A percentile compares a stretch with the other conserved stretches of the same genome.
phyloP scores from a whole-genome alignment of 257 asterid species.

The Solanum paucissectum region DNA sequence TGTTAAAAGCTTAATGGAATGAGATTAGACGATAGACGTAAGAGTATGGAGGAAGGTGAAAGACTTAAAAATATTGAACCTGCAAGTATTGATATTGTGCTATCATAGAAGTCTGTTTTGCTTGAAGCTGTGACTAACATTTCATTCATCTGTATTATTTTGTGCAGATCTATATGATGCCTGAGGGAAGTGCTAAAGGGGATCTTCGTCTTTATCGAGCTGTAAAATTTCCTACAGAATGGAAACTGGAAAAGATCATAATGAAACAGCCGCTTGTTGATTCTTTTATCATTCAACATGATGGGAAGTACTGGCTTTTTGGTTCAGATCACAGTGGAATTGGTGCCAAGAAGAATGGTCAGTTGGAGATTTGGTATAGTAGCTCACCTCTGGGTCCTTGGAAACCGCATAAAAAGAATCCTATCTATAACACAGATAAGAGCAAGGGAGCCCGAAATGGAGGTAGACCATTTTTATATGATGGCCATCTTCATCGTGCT shows the following conservation, averaged over 20 bases:
- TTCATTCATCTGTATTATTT: neutral
- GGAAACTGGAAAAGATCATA: slow-evolving; percentile 56
- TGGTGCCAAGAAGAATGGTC: slow-evolving; percentile 67
- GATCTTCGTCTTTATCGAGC: slow-evolving; percentile 94
- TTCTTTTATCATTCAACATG: slow-evolving; percentile 55
- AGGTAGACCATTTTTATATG: slow-evolving; percentile 71
- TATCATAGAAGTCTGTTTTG: neutral
- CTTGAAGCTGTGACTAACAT: neutral
- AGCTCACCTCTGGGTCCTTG: slow-evolving; percentile 85
- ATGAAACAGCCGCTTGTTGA: slow-evolving; percentile 72
- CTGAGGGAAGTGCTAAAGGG: slow-evolving; percentile 82
- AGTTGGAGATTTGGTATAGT: slow-evolving; percentile 84
- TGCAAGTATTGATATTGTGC: neutral
- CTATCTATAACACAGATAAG: slow-evolving; percentile 61
- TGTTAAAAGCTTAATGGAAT: neutral
- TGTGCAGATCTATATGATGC: slow-evolving; percentile 86
- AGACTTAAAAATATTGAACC: neutral
- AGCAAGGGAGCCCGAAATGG: slow-evolving; percentile 91
- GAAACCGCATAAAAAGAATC: slow-evolving; percentile 78
- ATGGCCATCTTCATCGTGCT: slow-evolving; percentile 59
- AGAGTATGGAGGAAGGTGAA: neutral
- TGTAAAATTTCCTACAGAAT: slow-evolving; percentile 61
- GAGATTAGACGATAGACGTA: neutral
- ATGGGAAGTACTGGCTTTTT: slow-evolving; percentile 78
- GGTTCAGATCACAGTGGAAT: slow-evolving; percentile 88